Evolutionary conservation across 1,139 yeast genomes (phyloP).

Genomic region (Geotrichum aggregatum): DNA sequence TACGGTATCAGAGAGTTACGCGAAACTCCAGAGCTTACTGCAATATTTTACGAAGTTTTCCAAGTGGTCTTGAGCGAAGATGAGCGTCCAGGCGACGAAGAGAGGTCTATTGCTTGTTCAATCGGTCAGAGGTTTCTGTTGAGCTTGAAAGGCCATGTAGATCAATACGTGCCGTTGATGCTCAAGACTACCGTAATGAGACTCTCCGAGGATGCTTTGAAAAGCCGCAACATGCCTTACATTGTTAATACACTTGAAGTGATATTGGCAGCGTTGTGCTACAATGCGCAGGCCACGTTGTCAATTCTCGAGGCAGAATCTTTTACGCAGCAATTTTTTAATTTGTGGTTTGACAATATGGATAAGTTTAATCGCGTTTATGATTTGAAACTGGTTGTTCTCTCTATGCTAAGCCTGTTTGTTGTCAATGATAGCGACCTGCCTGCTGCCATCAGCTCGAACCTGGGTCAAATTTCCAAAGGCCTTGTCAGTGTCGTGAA

Average conservation of each 20-base stretch:
- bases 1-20: constrained; percentile 59
- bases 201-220: constrained; percentile 29
- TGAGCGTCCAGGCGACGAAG: constrained; percentile 46
- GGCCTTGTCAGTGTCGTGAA: constrained; percentile 50
- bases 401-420: constrained; percentile 58
- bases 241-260: constrained; percentile 60
- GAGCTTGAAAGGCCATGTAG: constrained; percentile 42
- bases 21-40: constrained; percentile 34
- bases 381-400: constrained; percentile 69
- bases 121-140: constrained; percentile 55
- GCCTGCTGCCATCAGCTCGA: constrained; percentile 34
- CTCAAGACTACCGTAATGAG: constrained; percentile 37
- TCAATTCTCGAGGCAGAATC: constrained; percentile 48
- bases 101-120: constrained; percentile 50
- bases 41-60: constrained; percentile 36
- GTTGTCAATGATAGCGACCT: constrained; percentile 42
- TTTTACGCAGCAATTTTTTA: constrained; percentile 52
- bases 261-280: constrained; percentile 61
- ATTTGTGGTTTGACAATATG: constrained; percentile 61
- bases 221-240: constrained; percentile 42
- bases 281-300: constrained; percentile 57
- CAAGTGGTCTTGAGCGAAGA: constrained; percentile 38
- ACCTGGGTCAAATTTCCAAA: constrained; percentile 44
- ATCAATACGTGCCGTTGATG: constrained; percentile 44
- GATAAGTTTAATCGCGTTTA: constrained; percentile 66